phyloP scores from a whole-genome alignment of 1,284 basidiomycete genomes.

The Austroboletus novae-zelandiae region DNA sequence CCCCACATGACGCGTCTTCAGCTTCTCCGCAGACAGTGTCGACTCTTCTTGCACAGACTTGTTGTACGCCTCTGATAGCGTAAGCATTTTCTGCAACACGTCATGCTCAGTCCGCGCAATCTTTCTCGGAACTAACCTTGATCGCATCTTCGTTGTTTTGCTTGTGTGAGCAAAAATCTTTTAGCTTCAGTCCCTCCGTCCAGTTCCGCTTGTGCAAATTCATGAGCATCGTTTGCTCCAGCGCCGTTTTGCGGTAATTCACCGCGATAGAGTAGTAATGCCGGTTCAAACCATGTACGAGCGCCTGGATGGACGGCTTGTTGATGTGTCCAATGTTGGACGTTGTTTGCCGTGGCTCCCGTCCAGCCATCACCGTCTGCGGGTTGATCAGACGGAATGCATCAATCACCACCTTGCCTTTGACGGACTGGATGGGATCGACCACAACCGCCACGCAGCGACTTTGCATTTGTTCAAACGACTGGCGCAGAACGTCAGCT shows the following conservation, averaged over 20 bases:
- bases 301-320: slow-evolving; percentile 96
- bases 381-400: slow-evolving; percentile 97
- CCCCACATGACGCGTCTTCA: slow-evolving; percentile 95
- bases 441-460: slow-evolving; percentile 98
- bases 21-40: slow-evolving; percentile 83
- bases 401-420: slow-evolving; percentile 98
- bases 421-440: slow-evolving; percentile 99
- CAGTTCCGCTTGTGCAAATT: slow-evolving; percentile 97
- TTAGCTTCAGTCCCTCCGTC: slow-evolving; percentile 91
- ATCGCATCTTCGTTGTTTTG: slow-evolving; percentile 87
- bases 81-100: slow-evolving; percentile 77
- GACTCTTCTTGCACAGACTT: slow-evolving; percentile 97
- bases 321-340: slow-evolving; percentile 99
- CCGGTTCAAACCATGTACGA: slow-evolving; percentile 93
- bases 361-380: slow-evolving; percentile 80
- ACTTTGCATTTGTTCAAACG: slow-evolving; percentile 93
- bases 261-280: slow-evolving; percentile 98
- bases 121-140: slow-evolving; percentile 58
- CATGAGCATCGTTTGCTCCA: slow-evolving; percentile 98
- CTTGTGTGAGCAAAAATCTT: slow-evolving; percentile 86
- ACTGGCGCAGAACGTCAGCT: slow-evolving; percentile 48
- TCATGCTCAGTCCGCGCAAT: slow-evolving; percentile 14
- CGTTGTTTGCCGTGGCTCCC: slow-evolving; percentile 96
- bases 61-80: slow-evolving; percentile 88
- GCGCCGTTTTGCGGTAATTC: slow-evolving; percentile 94